Conservation (phyloP, 441 rosid genomes). For the Jatropha podagrica region DNA sequence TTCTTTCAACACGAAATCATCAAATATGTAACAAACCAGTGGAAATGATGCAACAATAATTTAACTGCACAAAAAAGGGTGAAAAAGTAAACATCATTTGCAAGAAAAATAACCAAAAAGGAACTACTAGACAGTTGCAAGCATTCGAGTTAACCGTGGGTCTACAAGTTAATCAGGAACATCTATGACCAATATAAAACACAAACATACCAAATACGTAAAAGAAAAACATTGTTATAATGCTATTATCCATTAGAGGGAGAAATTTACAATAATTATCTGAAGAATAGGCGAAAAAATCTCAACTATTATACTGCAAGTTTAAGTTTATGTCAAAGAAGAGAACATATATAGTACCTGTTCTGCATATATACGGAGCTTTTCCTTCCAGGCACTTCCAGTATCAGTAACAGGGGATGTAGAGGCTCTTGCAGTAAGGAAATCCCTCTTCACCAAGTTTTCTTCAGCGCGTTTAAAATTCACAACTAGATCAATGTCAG, state of each 20-base stretch:
- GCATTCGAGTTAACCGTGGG: not conserved
- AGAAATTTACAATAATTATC: not conserved
- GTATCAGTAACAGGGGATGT: slow-evolving; percentile 36
- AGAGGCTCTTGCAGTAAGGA: slow-evolving; percentile 30
- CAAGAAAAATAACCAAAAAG: not conserved
- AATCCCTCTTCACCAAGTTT: slow-evolving; percentile 30
- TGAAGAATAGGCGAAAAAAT: not conserved
- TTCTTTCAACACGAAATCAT: not conserved
- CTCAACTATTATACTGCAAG: not conserved
- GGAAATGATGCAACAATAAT: not conserved
- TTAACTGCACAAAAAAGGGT: not conserved
- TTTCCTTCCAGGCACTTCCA: slow-evolving; percentile 40
- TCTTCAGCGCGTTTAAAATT: slow-evolving; percentile 64
- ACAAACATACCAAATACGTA: not conserved
- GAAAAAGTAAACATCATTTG: not conserved
- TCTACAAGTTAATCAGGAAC: not conserved
- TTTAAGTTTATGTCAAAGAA: not conserved
- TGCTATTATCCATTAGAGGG: not conserved
- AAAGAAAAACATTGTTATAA: no score
- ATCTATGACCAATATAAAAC: not conserved
- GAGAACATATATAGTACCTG: slow-evolving; percentile 43
- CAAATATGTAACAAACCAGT: not conserved
- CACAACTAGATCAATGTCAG: slow-evolving; percentile 76
- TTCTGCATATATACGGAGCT: slow-evolving; percentile 43
- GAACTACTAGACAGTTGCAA: not conserved